phyloP scores from a whole-genome alignment of 2,329 filamentous ascomycete genomes.

The Fusarium sambucinum region DNA sequence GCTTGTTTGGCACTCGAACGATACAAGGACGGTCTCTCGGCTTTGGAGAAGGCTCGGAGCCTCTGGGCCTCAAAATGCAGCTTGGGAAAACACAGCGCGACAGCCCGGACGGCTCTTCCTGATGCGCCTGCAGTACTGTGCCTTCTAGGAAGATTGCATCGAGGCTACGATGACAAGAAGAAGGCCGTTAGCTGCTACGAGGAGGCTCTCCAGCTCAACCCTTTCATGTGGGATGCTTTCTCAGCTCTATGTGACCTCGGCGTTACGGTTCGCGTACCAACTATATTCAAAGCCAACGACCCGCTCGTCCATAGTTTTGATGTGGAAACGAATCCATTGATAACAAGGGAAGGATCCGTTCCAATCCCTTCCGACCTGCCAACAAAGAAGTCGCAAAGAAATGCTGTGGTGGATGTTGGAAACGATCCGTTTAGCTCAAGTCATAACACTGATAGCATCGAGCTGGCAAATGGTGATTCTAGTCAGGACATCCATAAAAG shows the following conservation, averaged over 20 bases:
- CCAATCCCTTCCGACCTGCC: slow-evolving; percentile 56
- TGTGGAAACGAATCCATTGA: slow-evolving; percentile 47
- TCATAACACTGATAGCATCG: slow-evolving; percentile 56
- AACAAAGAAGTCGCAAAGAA: slow-evolving; percentile 58
- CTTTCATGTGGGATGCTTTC: slow-evolving; percentile 99
- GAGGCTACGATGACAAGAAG: slow-evolving; percentile 82
- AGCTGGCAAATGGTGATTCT: slow-evolving; percentile 58
- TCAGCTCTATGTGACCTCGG: slow-evolving; percentile 88
- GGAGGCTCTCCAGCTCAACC: slow-evolving; percentile 87
- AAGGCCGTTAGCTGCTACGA: slow-evolving; percentile 90
- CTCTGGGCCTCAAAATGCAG: slow-evolving; percentile 80
- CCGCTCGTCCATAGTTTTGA: slow-evolving; percentile 63
- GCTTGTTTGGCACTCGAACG: slow-evolving; percentile 84
- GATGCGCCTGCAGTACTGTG: slow-evolving; percentile 88
- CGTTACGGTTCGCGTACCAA: slow-evolving; percentile 81
- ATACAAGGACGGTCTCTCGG: slow-evolving; percentile 83
- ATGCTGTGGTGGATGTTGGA: slow-evolving; percentile 53
- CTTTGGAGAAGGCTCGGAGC: slow-evolving; percentile 83
- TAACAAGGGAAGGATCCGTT: slow-evolving; percentile 54
- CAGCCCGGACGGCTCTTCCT: slow-evolving; percentile 77
- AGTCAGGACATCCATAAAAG: slow-evolving; percentile 60
- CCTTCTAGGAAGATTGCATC: slow-evolving; percentile 87
- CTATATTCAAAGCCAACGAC: slow-evolving; percentile 84
- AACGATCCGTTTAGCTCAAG: slow-evolving; percentile 66
- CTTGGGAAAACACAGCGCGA: slow-evolving; percentile 86